Base-by-base conservation (phyloP, 2,329 filamentous ascomycete genomes). In the Cladosporium colombiae region DNA sequence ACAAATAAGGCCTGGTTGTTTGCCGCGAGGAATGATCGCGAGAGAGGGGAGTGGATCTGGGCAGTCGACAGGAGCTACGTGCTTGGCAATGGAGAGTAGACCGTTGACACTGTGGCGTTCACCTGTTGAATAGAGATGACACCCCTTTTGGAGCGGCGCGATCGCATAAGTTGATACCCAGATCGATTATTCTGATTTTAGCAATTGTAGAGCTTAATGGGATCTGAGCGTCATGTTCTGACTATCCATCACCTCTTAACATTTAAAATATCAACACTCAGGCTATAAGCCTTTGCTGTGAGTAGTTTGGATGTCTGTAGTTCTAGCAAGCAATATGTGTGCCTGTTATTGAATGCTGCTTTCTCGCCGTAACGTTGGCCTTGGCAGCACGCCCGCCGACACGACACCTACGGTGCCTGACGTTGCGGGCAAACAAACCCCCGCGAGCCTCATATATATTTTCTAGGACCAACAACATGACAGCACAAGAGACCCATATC, bases 41-140 rank as follows among this genome's bases (percentile, higher is more conserved):
- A 97, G 78, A 97, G 97, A 83, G 89, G 93, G 72, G 95, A 98
- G 77, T 99, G 95, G 95, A 97, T 99, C 72, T 86, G 96, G 78
- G 90, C 91, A 74, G 92, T 99, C 72, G 95, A 99, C 78, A 91
- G 97, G 82, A 91, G 89, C 70, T 89, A 85, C 76, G 87, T 88
- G 55, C 55, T 59, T 31, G 57, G 63, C 27, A 50, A 64, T 29
- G 62, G 53, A 13, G 62, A 58, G 35, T 58, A 64, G 31, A 21
- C 3, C 13, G n/a, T 58, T 46, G 33, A 40, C 25, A n/a, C 14
- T 11, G 55, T 21, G 14, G 18, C 2, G 8, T 37, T 4, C 7
- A 8, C n/a, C 13, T 58, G 5, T 27, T 46, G 35, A n/a, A 57
- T 21, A 37, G 53, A 57, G 29, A n/a, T 29, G 55, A n/a, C 29